Conservation (phyloP, 768 basidiomycete species). For the Lactifluus hygrophoroides region DNA sequence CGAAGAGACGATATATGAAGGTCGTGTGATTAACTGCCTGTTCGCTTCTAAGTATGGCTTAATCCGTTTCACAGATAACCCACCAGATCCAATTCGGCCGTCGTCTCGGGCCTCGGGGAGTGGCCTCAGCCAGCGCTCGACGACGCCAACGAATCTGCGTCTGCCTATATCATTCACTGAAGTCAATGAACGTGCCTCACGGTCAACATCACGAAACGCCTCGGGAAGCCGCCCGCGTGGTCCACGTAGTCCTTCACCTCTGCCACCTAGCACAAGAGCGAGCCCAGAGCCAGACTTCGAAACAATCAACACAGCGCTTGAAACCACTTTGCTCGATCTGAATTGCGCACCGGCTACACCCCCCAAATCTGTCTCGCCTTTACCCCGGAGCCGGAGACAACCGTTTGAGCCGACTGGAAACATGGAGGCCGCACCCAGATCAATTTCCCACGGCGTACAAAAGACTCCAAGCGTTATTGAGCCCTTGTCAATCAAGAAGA, state of each 20-base stretch:
- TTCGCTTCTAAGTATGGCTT: neutral
- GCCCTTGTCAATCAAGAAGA: conserved; percentile 82
- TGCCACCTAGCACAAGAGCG: conserved; percentile 41
- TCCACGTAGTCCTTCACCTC: conserved; percentile 67
- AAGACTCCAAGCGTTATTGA: conserved; percentile 44
- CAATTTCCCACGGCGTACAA: conserved; percentile 23
- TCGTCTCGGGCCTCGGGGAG: conserved; percentile 45
- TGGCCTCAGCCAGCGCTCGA: conserved; percentile 34
- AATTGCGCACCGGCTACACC: conserved; percentile 23
- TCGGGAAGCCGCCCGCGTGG: conserved; percentile 57
- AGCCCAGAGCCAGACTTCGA: conserved; percentile 31
- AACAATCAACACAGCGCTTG: conserved; percentile 40
- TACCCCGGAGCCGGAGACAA: conserved; percentile 68
- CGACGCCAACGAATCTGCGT: conserved; percentile 35
- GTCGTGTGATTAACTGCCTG: conserved; percentile 30
- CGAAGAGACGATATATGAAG: conserved; percentile 74
- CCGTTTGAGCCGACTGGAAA: conserved; percentile 49
- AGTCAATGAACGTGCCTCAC: conserved; percentile 32
- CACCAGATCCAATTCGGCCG: conserved; percentile 45
- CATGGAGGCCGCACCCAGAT: conserved; percentile 46
- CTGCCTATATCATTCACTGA: conserved; percentile 34
- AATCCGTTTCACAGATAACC: conserved; percentile 41
- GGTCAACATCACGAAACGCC: conserved; percentile 41
- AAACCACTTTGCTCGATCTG: conserved; percentile 29
- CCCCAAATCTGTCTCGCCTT: conserved; percentile 34